Evolutionary conservation across 1,284 basidiomycete genomes (phyloP).

Genomic region (Vanrija pseudolonga): DNA sequence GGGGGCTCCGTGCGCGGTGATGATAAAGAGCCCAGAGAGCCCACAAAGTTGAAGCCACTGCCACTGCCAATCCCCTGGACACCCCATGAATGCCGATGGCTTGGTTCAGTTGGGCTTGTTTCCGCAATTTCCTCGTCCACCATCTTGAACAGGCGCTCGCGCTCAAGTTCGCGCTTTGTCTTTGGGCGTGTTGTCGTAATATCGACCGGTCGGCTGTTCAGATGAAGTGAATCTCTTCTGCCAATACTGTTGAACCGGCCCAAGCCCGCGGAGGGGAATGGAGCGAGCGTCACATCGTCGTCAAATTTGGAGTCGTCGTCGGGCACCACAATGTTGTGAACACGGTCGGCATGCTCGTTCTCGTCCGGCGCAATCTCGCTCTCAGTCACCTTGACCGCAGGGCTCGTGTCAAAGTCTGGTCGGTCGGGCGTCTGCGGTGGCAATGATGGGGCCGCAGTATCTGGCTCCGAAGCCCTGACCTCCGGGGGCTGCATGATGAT

Average conservation of each 20-base stretch:
- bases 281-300: not conserved
- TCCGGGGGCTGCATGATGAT: not conserved
- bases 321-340: no score
- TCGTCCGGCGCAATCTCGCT: no score
- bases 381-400: not conserved
- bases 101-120: not conserved
- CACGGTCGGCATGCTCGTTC: no score
- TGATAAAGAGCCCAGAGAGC: not conserved
- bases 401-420: not conserved
- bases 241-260: slow-evolving; percentile 40
- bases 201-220: not conserved
- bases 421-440: not conserved
- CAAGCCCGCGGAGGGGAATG: slow-evolving; percentile 9
- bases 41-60: slow-evolving; percentile 1
- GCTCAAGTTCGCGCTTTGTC: slow-evolving; percentile 45
- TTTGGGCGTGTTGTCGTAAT: slow-evolving; percentile 23
- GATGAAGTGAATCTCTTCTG: slow-evolving; percentile 29
- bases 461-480: not conserved
- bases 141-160: slow-evolving; percentile 44
- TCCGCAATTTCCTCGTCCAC: slow-evolving; percentile 38
- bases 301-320: not conserved
- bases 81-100: slow-evolving; percentile 11
- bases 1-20: not conserved
- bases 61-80: slow-evolving; percentile 28
- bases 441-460: not conserved